A percentile compares a stretch with the other conserved stretches of the same genome.
phyloP scores from a whole-genome alignment of 2,329 filamentous ascomycete genomes.

The Thermochaetoides dissita region DNA sequence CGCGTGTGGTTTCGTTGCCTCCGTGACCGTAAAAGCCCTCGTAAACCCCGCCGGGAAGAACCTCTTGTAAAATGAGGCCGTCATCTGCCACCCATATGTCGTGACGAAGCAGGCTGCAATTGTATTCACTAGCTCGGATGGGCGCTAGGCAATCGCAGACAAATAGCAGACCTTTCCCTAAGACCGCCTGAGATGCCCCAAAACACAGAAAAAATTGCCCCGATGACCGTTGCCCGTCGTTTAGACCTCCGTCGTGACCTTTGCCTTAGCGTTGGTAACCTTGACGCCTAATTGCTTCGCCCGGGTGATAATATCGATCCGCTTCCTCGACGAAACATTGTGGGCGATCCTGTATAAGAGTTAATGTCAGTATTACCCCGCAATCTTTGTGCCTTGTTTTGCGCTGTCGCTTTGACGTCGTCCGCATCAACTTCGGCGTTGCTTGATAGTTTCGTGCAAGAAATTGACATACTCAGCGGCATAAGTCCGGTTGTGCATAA shows the following conservation, averaged over 20 bases:
- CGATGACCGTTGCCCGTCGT: conserved; percentile 13
- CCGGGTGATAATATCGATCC: conserved; percentile 92
- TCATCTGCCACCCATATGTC: conserved; percentile 4
- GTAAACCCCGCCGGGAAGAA: too few species aligned
- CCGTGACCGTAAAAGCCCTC: too few species aligned
- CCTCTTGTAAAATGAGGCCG: too few species aligned
- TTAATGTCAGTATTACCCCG: background rate
- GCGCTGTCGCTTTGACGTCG: too few species aligned
- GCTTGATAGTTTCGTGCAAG: background rate
- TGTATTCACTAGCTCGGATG: conserved; percentile 17
- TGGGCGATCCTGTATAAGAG: conserved; percentile 67
- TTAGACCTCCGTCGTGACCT: conserved; percentile 90
- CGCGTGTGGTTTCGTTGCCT: too few species aligned
- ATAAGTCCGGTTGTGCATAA: conserved; percentile 99
- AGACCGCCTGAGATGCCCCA: conserved; percentile 18
- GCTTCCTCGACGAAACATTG: conserved; percentile 96
- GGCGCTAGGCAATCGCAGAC: conserved; percentile 16
- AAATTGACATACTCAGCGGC: conserved; percentile 75
- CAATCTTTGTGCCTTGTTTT: too few species aligned
- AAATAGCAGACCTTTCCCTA: conserved; percentile 17
- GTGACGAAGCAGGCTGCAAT: conserved; percentile 17
- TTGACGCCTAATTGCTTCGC: conserved; percentile 98
- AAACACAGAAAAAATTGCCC: conserved; percentile 17
- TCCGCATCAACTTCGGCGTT: too few species aligned
- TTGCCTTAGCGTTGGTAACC: conserved; percentile 98